Evolutionary conservation across 768 basidiomycete genomes (phyloP), one percentile per base, ranked within the genome.

Genomic region (Thelephora aurantiotincta): DNA sequence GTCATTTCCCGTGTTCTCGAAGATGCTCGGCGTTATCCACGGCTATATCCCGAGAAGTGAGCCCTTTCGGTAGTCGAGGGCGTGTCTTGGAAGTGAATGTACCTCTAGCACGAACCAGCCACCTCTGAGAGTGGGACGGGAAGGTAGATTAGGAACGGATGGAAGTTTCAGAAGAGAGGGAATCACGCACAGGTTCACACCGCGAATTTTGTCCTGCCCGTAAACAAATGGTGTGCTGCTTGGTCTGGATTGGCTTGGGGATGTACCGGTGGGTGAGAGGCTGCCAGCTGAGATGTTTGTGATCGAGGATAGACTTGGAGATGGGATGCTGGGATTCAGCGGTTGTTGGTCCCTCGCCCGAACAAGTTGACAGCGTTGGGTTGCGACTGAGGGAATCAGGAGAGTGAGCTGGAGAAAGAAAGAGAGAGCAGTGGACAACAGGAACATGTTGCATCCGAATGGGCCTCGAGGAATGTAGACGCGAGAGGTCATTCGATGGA

Each of bases 21-120:
- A 86, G 11, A 85, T 66, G 54, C 78, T 81, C 1, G 83, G 83
- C 1, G 80, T 84, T 48, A 86, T 85, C 83, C 83, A 85, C 30
- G 82, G 81, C 78, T 83, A 49, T 11, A 43, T 19, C 42, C 5
- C 33, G 35, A 6, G 3, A 38, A n/a, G 20, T 18, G 7, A 19
- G n/a, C n/a, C 23, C 16, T 26, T 13, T 30, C 12, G 47, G 22
- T 16, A 14, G 14, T 11, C 5, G 26, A 19, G 12, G 44, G 6
- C 6, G 19, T 11, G 44, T 34, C 34, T 36, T 11, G 33, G 23
- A 44, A 16, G 11, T 12, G 14, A 44, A 42, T 62, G 38, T 43
- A 73, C 75, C 65, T 80, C 78, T 2, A 80, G 61, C 13, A 80
- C 74, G 49, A 80, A 71, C 78, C 78, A 79, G 1, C 77, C 77